Evolutionary conservation across 495 filamentous ascomycete species (phyloP), one percentile per base, ranked within the genome.

Genomic region (Corynascus novoguineensis): DNA sequence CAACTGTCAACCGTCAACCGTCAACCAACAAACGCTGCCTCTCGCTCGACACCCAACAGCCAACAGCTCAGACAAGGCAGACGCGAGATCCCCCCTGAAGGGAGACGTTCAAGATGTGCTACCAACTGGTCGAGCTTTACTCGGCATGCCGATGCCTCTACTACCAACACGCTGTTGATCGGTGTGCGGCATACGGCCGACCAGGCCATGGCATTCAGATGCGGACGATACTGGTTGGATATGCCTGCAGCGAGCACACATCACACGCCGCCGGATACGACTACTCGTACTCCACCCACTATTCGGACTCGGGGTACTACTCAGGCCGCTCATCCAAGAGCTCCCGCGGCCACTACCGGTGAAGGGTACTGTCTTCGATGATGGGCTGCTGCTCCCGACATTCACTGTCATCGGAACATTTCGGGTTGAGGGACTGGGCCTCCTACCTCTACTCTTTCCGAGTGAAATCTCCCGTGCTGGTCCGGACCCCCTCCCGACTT

Each of bases 91-190:
- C 10, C 37, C n/a, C 40, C n/a, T n/a, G n/a, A 35, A 12, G 29
- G 38, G 29, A 35, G 28, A 27, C 5, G 38, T 46, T 50, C 65
- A 64, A 9, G 57, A 92, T 92, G 88, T 92, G 88, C 71, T 86
- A 85, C 68, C 82, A 86, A 67, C 66, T 92, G 60, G 75, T 87
- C 59, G 88, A 91, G 68, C 83, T 85, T 34, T 93, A 87, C 75
- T 84, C 89, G 12, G 89, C 84, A 53, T 95, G 89, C 82, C 77
- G 83, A 57, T 95, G 89, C 71, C 75, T 89, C 65, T 93, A 93
- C 78, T 88, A 89, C 78, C 78, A 84, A 58, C 90, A 95, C 69
- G 82, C 85, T 41, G 75, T 92, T 58, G 89, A 95, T 63, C 84
- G 86, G 50, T 95, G 89, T 66, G 71, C 81, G 29, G 76, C 82